Conservation (phyloP, 2,329 filamentous ascomycete genomes). For the Diplodia corticola region DNA sequence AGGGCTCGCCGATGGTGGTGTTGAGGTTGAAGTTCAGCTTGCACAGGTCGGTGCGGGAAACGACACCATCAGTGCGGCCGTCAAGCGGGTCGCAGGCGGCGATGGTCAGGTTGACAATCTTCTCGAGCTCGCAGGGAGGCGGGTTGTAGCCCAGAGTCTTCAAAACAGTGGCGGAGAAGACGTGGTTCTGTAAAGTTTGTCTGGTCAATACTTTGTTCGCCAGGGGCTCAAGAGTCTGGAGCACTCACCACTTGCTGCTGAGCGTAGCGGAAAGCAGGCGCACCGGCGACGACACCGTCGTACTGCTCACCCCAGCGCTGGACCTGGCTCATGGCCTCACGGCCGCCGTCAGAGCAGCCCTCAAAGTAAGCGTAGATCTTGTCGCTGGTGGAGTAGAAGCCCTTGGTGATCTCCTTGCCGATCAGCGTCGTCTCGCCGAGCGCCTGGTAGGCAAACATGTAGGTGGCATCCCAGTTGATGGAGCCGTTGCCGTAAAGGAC, state of each 20-base stretch:
- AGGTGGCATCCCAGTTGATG: slow-evolving; percentile 52
- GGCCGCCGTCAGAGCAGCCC: slow-evolving; percentile 57
- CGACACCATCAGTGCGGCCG: slow-evolving; percentile 56
- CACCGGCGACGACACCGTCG: slow-evolving; percentile 50
- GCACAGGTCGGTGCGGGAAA: slow-evolving; percentile 53
- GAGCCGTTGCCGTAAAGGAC: slow-evolving; percentile 48
- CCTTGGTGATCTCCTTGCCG: slow-evolving; percentile 47
- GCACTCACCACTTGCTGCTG: slow-evolving; percentile 44
- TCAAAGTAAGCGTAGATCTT: slow-evolving; percentile 53
- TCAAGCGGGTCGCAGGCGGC: slow-evolving; percentile 57
- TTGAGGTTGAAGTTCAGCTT: slow-evolving; percentile 49
- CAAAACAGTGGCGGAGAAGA: slow-evolving; percentile 45
- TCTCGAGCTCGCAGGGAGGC: slow-evolving; percentile 49
- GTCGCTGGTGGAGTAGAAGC: slow-evolving; percentile 37
- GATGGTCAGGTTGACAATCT: slow-evolving; percentile 58
- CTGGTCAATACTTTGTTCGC: neutral
- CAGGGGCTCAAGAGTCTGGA: neutral
- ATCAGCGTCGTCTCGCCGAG: slow-evolving; percentile 54
- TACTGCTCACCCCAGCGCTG: slow-evolving; percentile 54
- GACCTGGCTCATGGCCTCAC: slow-evolving; percentile 52
- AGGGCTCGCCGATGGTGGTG: slow-evolving; percentile 50
- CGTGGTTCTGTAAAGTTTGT: slow-evolving; percentile 33
- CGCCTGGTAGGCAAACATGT: slow-evolving; percentile 55
- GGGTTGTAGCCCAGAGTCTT: slow-evolving; percentile 45
- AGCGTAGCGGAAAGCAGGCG: slow-evolving; percentile 50